Base-by-base conservation (phyloP, 306 rosid species). In the Arachis hypogaea region DNA sequence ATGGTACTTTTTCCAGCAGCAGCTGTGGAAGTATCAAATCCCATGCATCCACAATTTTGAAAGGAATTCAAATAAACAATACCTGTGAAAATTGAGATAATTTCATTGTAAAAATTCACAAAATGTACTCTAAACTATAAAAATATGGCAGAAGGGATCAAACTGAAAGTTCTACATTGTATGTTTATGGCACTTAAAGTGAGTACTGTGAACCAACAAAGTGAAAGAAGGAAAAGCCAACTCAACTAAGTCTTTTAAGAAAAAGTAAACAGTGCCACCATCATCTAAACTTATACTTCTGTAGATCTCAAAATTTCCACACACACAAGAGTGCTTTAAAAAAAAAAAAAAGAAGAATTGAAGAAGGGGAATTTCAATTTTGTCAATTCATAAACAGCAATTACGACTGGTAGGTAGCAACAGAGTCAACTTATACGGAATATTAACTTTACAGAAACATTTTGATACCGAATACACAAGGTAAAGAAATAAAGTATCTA, bases 41-140 rank as follows among this genome's bases (percentile, higher is more conserved):
- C 78, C 69, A 73, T 78, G 73, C 86, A 80, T 64, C 59, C 72
- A 59, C 77, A 42, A 47, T 65, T 71, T 65, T 22, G 28, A 72
- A 38, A 66, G 18, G 22, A 51, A 69, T 33, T 33, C 3, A 33
- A 33, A 4, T 1, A 33, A 33, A 33, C 4, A 9, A 56, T 41
- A 76, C 70, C 41, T 77, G 74, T 82, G 85, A 85, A 84, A 85
- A 78, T 14, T 77, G 65, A 75, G 59, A 65, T 6, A 71, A 56
- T 1, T 54, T 8, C 45, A 67, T 63, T 22, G 72, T 83, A 51
- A 79, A 80, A 22, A 22, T 22, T 71, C 56, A 49, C 63, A 74
- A 70, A 5, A 73, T 65, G 52, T 61, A 56, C 28, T 73, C 56
- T 49, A 47, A 77, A 38, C 54, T 12, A 47, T 44, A 57, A 46